phyloP scores from a whole-genome alignment of 768 basidiomycete genomes.

The Podaxis pistillaris region DNA sequence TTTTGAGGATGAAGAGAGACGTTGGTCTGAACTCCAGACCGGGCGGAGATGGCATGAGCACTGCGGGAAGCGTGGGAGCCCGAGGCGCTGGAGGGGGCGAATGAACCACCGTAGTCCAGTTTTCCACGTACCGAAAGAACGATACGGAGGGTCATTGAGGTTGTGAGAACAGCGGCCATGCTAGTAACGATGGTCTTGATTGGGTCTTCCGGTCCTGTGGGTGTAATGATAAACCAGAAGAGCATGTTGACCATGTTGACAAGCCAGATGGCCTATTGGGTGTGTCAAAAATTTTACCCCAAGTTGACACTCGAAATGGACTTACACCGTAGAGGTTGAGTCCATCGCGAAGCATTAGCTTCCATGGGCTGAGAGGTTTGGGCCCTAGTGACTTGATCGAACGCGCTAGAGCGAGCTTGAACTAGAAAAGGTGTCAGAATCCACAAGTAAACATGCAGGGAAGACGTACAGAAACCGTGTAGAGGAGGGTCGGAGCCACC shows the following conservation, averaged over 20 bases:
- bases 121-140: constrained; percentile 79
- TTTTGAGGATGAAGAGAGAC: constrained; percentile 27
- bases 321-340: constrained; percentile 80
- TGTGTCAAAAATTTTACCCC: constrained; percentile 7
- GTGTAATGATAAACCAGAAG: constrained; percentile 84
- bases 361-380: constrained; percentile 69
- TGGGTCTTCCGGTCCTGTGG: constrained; percentile 58
- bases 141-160: constrained; percentile 87
- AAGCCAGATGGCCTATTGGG: constrained; percentile 59
- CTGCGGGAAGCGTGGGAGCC: constrained; percentile 38
- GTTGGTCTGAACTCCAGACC: constrained; percentile 40
- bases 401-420: constrained; percentile 58
- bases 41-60: constrained; percentile 49
- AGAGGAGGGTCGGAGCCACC: constrained; percentile 73
- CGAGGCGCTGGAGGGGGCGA: constrained; percentile 52
- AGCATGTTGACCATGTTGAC: constrained; percentile 83
- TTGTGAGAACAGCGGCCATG: constrained; percentile 85
- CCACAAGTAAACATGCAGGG: background rate
- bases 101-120: constrained; percentile 69
- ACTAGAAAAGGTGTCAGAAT: constrained; percentile 30
- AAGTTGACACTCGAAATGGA: constrained; percentile 11
- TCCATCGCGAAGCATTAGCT: constrained; percentile 87
- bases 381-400: constrained; percentile 55
- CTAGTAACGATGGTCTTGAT: constrained; percentile 77
- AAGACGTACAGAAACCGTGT: constrained; percentile 59